A percentile compares a stretch with the other conserved stretches of the same genome.
These are phyloP conservation scores for Plasmodium fragile DNA, from an alignment of 169 alveolate genomes.

Conservation along the genomic window DNA sequence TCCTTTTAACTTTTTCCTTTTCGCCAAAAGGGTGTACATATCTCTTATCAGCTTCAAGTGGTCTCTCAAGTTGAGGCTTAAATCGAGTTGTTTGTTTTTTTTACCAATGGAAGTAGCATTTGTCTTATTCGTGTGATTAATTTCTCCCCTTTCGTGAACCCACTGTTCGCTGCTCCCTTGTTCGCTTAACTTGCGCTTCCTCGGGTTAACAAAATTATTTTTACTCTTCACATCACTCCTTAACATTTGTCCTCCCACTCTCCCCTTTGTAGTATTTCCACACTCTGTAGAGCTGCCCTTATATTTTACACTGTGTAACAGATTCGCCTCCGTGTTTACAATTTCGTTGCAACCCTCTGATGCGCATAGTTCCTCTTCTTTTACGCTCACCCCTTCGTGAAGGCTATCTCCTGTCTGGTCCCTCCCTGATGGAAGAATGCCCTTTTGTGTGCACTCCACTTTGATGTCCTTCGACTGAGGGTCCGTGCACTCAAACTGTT, in stretches of 20 bases:
- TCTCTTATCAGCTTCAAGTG: constrained; percentile 35
- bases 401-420: background rate
- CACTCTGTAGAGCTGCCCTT: background rate
- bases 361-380: constrained; percentile 27
- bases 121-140: background rate
- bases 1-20: constrained; percentile 33
- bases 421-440: background rate
- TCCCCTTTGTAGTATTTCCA: background rate
- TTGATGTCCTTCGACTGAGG: background rate
- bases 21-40: constrained; percentile 18
- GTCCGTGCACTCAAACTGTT: background rate
- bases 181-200: constrained; percentile 38
- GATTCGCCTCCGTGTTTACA: constrained; percentile 20
- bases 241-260: constrained; percentile 4
- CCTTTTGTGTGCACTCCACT: background rate
- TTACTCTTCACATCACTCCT: constrained; percentile 2
- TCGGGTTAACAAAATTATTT: constrained; percentile 60
- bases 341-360: constrained; percentile 35
- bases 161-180: background rate
- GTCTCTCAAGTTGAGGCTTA: constrained; percentile 42
- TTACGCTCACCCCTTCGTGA: background rate
- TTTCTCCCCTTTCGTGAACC: background rate
- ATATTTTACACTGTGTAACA: background rate
- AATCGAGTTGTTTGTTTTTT: constrained; percentile 21
- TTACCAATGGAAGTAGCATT: background rate